phyloP scores from a whole-genome alignment of 2,329 filamentous ascomycete genomes.

The Cryphonectria nitschkei region DNA sequence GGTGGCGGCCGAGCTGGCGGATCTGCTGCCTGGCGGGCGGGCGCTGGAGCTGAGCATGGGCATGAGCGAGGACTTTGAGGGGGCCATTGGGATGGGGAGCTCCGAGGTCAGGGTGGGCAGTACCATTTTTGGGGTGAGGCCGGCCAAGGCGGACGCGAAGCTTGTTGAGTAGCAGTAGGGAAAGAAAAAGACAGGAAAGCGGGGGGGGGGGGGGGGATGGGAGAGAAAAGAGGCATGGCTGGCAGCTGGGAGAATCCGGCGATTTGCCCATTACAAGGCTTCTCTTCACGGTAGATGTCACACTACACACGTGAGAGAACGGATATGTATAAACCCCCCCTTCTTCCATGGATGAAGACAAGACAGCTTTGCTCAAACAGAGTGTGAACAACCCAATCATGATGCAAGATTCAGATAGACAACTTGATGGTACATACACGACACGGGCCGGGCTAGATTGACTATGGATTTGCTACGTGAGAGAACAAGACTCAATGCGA shows the following conservation, averaged over 20 bases:
- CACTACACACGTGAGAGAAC: neutral
- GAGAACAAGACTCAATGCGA: slow-evolving; percentile 4
- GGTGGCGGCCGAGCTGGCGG: slow-evolving; percentile 64
- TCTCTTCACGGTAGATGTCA: neutral
- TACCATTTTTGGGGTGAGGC: slow-evolving; percentile 87
- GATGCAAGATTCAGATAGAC: neutral
- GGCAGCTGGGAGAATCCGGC: neutral
- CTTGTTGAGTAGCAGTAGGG: slow-evolving; percentile 50
- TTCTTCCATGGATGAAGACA: neutral
- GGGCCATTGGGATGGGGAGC: slow-evolving; percentile 81
- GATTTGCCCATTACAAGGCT: neutral
- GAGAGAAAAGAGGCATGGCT: neutral
- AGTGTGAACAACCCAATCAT: neutral
- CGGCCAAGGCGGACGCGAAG: slow-evolving; percentile 77
- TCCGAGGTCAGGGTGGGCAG: slow-evolving; percentile 90
- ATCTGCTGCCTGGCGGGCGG: slow-evolving; percentile 41
- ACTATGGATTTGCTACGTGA: neutral
- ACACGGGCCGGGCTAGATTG: neutral
- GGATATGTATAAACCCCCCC: neutral
- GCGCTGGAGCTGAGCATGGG: slow-evolving; percentile 93
- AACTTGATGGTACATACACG: neutral
- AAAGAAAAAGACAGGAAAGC: neutral
- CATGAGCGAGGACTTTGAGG: slow-evolving; percentile 97
- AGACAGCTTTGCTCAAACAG: neutral
- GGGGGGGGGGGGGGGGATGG: no score